Conservation (phyloP, 148 eudicot genomes). For the Salicornia ramosissima region DNA sequence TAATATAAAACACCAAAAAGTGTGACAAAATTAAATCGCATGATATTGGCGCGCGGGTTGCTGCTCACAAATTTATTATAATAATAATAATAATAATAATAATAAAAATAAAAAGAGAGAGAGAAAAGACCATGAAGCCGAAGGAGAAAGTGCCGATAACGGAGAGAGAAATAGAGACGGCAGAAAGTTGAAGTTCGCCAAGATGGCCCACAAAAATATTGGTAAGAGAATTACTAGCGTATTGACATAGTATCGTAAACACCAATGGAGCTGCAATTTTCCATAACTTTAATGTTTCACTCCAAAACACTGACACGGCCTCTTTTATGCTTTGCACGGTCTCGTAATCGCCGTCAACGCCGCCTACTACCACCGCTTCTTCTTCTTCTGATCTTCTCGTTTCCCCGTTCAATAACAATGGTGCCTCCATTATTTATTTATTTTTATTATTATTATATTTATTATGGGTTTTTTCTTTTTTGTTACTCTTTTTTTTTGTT, state of each 20-base stretch:
- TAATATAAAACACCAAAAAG: too few relatives aligned
- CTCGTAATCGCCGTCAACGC: background rate
- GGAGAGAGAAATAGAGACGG: constrained; percentile 50
- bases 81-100: too few relatives aligned
- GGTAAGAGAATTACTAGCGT: constrained; percentile 39
- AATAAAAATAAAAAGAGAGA: too few relatives aligned
- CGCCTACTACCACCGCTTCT: background rate
- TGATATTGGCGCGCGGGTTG: too few relatives aligned
- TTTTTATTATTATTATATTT: too few relatives aligned
- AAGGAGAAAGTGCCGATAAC: constrained; percentile 58
- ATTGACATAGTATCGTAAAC: constrained; percentile 42
- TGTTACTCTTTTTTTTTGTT: too few relatives aligned
- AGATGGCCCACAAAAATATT: constrained; percentile 62
- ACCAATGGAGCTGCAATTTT: constrained; percentile 36
- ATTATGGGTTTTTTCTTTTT: too few relatives aligned
- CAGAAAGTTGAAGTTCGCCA: constrained; percentile 58
- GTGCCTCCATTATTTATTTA: background rate
- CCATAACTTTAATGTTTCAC: background rate
- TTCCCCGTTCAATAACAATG: background rate
- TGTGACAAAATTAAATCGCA: too few relatives aligned
- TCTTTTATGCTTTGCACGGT: background rate
- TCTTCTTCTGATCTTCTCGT: too few relatives aligned
- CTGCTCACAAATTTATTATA: too few relatives aligned
- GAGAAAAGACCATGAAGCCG: constrained; percentile 80
- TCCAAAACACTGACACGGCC: background rate